Percentiles rank a stretch among this genome's conserved stretches.
Conservation (phyloP, 2,329 filamentous ascomycete genomes). For the Hypoxylon sp. region DNA sequence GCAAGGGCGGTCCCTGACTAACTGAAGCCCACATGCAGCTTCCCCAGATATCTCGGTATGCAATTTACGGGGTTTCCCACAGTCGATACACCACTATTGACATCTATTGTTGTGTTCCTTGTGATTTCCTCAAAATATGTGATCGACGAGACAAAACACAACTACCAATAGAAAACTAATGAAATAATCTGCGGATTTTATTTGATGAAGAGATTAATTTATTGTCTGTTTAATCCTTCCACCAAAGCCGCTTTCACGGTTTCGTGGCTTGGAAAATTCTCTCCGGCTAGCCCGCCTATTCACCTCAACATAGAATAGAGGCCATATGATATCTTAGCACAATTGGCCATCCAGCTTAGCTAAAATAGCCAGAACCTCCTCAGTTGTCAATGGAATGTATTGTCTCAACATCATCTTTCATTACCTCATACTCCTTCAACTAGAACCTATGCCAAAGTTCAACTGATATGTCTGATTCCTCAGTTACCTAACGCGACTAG, state of each 20-base stretch:
- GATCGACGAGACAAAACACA: background rate
- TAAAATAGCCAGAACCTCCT: background rate
- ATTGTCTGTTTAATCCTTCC: background rate
- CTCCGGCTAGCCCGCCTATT: background rate
- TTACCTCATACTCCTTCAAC: background rate
- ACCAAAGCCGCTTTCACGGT: background rate
- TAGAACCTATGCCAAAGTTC: background rate
- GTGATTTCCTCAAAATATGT: slow-evolving; percentile 3
- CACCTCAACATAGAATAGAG: background rate
- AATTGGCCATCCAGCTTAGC: background rate
- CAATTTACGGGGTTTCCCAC: slow-evolving; percentile 35
- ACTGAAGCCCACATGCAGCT: slow-evolving; percentile 35
- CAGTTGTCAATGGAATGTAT: background rate
- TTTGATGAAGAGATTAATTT: background rate
- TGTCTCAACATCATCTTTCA: background rate
- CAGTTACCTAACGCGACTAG: background rate
- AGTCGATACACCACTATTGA: no score
- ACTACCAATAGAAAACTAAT: slow-evolving; percentile 7
- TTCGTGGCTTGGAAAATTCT: background rate
- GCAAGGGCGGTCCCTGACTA: slow-evolving; percentile 27
- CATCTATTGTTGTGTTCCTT: slow-evolving; percentile 2
- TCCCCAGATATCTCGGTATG: slow-evolving; percentile 41
- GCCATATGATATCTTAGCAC: background rate
- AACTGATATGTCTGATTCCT: background rate
- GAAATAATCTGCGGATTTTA: background rate